Evolutionary conservation across 2,329 filamentous ascomycete species (phyloP).

Genomic region (Helotiales sp.): DNA sequence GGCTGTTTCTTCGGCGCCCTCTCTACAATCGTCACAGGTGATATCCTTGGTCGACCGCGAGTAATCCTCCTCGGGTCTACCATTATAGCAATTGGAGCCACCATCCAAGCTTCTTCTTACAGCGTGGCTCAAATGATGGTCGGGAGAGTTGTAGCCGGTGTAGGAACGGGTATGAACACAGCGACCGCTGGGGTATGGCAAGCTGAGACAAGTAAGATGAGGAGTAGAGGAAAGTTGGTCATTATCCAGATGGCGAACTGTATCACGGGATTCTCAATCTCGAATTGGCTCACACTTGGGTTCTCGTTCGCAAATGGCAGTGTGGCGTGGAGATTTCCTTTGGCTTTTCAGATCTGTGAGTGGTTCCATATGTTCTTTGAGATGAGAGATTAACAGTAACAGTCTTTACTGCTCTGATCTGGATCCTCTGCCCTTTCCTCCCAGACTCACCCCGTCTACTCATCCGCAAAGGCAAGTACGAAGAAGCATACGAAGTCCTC

Average conservation of each 20-base stretch:
- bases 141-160: conserved; percentile 37
- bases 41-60: conserved; percentile 54
- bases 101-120: conserved; percentile 35
- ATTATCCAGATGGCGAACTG: conserved; percentile 47
- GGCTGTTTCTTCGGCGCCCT: conserved; percentile 44
- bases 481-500: conserved; percentile 56
- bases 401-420: conserved; percentile 38
- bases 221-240: conserved; percentile 27
- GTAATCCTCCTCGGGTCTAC: conserved; percentile 55
- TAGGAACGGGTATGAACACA: conserved; percentile 48
- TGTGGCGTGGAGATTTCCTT: conserved; percentile 36
- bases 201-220: conserved; percentile 25
- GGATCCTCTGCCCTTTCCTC: conserved; percentile 46
- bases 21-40: conserved; percentile 48
- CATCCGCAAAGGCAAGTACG: conserved; percentile 61
- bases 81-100: conserved; percentile 24
- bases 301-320: conserved; percentile 32
- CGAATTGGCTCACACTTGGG: conserved; percentile 38
- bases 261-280: conserved; percentile 55
- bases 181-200: conserved; percentile 68
- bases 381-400: conserved; percentile 20
- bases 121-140: conserved; percentile 43
- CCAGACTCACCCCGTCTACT: conserved; percentile 72
- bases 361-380: conserved; percentile 17
- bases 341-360: conserved; percentile 37